A percentile compares a stretch with the other conserved stretches of the same genome.
Conservation (phyloP, 2,329 filamentous ascomycete species). For the Diaporthe citrichinensis region DNA sequence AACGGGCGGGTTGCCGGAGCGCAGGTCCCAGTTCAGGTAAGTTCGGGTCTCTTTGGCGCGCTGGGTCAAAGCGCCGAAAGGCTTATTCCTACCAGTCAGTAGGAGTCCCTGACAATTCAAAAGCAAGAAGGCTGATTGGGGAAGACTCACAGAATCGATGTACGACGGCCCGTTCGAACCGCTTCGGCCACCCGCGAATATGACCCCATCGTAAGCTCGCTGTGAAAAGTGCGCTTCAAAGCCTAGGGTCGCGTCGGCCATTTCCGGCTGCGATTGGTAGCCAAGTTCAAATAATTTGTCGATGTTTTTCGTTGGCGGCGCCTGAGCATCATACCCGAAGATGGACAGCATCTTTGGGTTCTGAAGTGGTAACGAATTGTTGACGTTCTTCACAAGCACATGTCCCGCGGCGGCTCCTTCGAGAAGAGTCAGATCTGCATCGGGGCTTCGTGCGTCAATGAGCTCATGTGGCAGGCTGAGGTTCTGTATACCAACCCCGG, state of each 20-base stretch:
- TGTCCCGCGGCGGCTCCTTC: slow-evolving; percentile 73
- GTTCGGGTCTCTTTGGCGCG: slow-evolving; percentile 67
- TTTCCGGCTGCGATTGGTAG: slow-evolving; percentile 62
- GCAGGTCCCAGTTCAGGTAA: slow-evolving; percentile 70
- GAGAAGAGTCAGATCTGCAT: slow-evolving; percentile 59
- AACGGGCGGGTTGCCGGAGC: slow-evolving; percentile 58
- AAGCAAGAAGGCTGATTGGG: slow-evolving; percentile 43
- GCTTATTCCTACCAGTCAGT: slow-evolving; percentile 55
- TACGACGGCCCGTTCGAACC: slow-evolving; percentile 66
- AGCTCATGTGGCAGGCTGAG: slow-evolving; percentile 62
- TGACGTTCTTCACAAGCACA: slow-evolving; percentile 83
- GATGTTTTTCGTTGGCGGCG: slow-evolving; percentile 62
- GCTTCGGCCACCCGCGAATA: slow-evolving; percentile 66
- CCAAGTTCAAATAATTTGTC: slow-evolving; percentile 59
- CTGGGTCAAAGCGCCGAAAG: slow-evolving; percentile 70
- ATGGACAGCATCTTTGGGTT: slow-evolving; percentile 69
- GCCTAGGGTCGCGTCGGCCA: slow-evolving; percentile 60
- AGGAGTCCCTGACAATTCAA: not conserved
- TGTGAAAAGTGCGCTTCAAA: slow-evolving; percentile 62
- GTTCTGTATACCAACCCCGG: slow-evolving; percentile 71
- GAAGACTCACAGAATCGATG: slow-evolving; percentile 58
- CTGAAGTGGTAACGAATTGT: slow-evolving; percentile 73
- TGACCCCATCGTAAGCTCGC: slow-evolving; percentile 64
- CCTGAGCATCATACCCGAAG: slow-evolving; percentile 75
- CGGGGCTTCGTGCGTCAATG: slow-evolving; percentile 64